These are phyloP conservation scores for Combretum micranthum DNA, from an alignment of 345 rosid genomes.

Conservation along the genomic window DNA sequence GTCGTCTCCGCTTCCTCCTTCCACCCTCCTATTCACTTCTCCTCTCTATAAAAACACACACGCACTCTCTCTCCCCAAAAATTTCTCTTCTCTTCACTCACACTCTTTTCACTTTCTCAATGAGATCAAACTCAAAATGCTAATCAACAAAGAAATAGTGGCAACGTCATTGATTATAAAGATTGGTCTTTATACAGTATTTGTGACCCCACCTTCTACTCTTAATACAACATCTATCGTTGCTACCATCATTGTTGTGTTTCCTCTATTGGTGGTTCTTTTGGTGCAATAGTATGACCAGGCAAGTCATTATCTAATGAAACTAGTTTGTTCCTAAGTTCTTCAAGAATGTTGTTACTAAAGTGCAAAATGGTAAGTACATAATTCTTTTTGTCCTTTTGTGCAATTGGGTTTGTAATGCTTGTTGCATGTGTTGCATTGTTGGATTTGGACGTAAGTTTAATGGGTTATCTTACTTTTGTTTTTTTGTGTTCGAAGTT, in stretches of 20 bases:
- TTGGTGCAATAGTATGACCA: slow-evolving; percentile 53
- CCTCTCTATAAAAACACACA: no score
- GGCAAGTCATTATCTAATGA: slow-evolving; percentile 12
- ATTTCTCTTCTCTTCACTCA: slow-evolving; percentile 1
- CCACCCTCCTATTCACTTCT: no score
- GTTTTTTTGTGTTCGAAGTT: no score
- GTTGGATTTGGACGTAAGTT: no score
- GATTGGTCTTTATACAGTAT: slow-evolving; percentile 98
- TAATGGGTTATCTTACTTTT: no score
- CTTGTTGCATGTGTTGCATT: no score
- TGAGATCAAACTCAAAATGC: slow-evolving; percentile 45
- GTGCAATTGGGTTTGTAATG: neutral
- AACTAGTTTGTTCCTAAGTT: slow-evolving; percentile 47
- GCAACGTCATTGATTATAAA: slow-evolving; percentile 91
- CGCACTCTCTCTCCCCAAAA: neutral
- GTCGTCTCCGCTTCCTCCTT: no score
- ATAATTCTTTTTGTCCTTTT: neutral
- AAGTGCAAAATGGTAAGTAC: slow-evolving; percentile 69
- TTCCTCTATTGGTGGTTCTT: slow-evolving; percentile 54
- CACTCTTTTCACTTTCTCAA: neutral
- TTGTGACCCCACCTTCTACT: slow-evolving; percentile 92
- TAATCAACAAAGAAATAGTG: slow-evolving; percentile 58
- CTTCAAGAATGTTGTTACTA: slow-evolving; percentile 63
- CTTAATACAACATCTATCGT: slow-evolving; percentile 25
- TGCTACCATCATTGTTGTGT: neutral